phyloP scores from a whole-genome alignment of 108 stramenopile species.

The Discostella stelligeroides region DNA sequence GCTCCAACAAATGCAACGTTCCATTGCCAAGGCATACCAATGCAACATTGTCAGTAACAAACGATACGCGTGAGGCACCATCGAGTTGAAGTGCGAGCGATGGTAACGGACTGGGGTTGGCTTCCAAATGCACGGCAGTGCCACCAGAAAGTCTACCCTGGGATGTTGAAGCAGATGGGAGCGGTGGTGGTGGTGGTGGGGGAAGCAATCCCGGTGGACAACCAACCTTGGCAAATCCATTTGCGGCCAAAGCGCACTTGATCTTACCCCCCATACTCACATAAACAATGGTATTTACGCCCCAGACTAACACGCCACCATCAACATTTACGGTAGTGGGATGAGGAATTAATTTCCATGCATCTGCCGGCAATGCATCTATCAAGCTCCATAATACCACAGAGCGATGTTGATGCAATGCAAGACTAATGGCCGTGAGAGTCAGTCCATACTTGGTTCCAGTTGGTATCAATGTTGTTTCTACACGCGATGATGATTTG shows the following conservation, averaged over 20 bases:
- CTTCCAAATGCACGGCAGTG: conserved; percentile 34
- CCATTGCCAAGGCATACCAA: conserved; percentile 68
- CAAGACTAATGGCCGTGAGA: conserved; percentile 76
- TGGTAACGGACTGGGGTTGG: conserved; percentile 81
- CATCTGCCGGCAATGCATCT: conserved; percentile 76
- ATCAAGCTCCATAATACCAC: conserved; percentile 82
- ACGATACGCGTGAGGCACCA: conserved; percentile 57
- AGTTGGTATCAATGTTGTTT: conserved; percentile 20
- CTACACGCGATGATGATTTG: not conserved
- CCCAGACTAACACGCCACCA: conserved; percentile 64
- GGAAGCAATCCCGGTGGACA: conserved; percentile 56
- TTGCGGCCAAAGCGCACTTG: conserved; percentile 67
- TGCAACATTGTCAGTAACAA: conserved; percentile 58
- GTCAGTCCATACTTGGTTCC: conserved; percentile 62
- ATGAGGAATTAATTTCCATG: conserved; percentile 53
- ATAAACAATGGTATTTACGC: conserved; percentile 69
- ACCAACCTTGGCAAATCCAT: conserved; percentile 78
- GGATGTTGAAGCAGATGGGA: too few species aligned
- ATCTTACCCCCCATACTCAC: conserved; percentile 69
- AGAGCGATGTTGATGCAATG: conserved; percentile 70
- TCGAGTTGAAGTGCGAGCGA: conserved; percentile 72
- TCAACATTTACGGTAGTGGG: conserved; percentile 1
- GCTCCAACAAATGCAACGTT: conserved; percentile 67
- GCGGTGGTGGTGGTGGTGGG: conserved; percentile 13
- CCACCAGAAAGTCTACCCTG: too few species aligned